phyloP scores from a whole-genome alignment of 2,329 filamentous ascomycete genomes.

The Juglanconis juglandina region DNA sequence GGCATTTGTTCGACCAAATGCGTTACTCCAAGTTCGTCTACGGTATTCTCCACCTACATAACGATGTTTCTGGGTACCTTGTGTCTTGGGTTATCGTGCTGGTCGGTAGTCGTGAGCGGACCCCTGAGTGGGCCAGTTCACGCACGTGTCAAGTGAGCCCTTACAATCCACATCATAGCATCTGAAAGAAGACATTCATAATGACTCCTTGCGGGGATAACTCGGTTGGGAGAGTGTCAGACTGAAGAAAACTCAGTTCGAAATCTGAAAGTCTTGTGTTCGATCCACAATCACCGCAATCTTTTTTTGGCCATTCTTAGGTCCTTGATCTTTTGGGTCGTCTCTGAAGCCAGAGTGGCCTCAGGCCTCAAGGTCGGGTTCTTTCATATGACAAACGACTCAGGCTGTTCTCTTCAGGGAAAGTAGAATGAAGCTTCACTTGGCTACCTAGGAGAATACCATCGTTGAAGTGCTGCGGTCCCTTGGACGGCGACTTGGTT shows the following conservation, averaged over 20 bases:
- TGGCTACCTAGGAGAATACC: too few species aligned
- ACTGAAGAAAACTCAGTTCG: background rate
- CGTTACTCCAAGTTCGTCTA: too few species aligned
- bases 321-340: too few species aligned
- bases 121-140: background rate
- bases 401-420: too few species aligned
- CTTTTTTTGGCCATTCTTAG: background rate
- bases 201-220: background rate
- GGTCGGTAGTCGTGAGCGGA: background rate
- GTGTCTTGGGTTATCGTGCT: too few species aligned
- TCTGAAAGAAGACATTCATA: background rate
- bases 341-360: too few species aligned
- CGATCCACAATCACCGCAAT: background rate
- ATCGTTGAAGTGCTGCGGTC: too few species aligned
- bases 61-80: too few species aligned
- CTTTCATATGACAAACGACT: too few species aligned
- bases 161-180: background rate
- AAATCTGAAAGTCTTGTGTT: background rate
- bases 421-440: too few species aligned
- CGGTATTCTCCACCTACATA: background rate
- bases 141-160: background rate
- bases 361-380: slow-evolving; percentile 6
- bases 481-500: too few species aligned
- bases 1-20: too few species aligned
- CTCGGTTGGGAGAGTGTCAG: background rate